These are phyloP conservation scores for Trichoderma oligosporum DNA, from an alignment of 2,329 filamentous ascomycete genomes.

Conservation along the genomic window DNA sequence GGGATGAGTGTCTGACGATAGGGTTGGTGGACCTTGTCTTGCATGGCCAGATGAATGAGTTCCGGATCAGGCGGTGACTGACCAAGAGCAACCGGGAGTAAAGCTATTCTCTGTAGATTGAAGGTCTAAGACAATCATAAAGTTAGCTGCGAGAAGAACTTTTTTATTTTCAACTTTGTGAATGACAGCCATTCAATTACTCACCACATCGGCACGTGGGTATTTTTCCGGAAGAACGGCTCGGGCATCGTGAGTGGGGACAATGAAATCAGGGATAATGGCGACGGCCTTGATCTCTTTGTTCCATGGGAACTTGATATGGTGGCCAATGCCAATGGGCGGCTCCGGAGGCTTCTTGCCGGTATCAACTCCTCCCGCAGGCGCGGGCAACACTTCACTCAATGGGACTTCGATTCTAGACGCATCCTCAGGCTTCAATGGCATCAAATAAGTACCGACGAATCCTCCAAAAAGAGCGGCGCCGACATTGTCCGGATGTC, in stretches of 20 bases:
- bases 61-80: slow-evolving; percentile 87
- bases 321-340: slow-evolving; percentile 89
- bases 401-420: slow-evolving; percentile 90
- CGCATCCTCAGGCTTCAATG: slow-evolving; percentile 82
- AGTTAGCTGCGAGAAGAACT: neutral
- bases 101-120: slow-evolving; percentile 89
- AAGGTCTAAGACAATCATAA: slow-evolving; percentile 60
- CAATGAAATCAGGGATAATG: slow-evolving; percentile 93
- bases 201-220: slow-evolving; percentile 74
- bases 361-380: slow-evolving; percentile 87
- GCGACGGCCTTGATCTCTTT: slow-evolving; percentile 94
- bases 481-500: slow-evolving; percentile 91
- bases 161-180: too few relatives aligned
- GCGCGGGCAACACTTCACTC: slow-evolving; percentile 85
- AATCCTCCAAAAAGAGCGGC: slow-evolving; percentile 95
- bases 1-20: slow-evolving; percentile 91
- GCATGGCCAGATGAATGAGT: slow-evolving; percentile 96
- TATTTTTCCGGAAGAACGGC: slow-evolving; percentile 80
- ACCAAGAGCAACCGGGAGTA: slow-evolving; percentile 84
- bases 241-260: slow-evolving; percentile 87
- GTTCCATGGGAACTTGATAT: slow-evolving; percentile 92
- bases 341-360: slow-evolving; percentile 81
- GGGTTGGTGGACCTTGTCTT: slow-evolving; percentile 96
- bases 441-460: slow-evolving; percentile 93
- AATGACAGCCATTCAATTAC: slow-evolving; percentile 31